These are phyloP conservation scores for Pyrenochaeta sp. DNA, from an alignment of 2,329 filamentous ascomycete genomes.

Conservation along the genomic window DNA sequence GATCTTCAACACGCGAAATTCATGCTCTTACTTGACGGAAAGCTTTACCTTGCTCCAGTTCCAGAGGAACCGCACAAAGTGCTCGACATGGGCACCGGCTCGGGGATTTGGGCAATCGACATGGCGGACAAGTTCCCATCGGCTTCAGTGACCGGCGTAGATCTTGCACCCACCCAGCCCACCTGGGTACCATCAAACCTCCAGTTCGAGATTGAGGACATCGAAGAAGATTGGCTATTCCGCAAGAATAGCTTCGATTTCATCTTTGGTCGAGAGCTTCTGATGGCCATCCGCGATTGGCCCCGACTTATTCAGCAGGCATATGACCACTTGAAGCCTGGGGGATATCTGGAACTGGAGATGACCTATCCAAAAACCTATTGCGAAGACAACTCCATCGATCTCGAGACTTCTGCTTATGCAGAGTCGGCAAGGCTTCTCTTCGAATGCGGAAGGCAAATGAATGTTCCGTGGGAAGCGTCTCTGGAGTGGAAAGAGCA, in stretches of 20 bases:
- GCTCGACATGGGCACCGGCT: conserved; percentile 50
- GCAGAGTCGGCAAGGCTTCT: conserved; percentile 10
- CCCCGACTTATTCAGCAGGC: conserved; percentile 38
- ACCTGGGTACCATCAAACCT: conserved; percentile 49
- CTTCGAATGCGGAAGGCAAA: conserved; percentile 10
- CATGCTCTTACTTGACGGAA: conserved; percentile 45
- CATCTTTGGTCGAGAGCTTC: conserved; percentile 52
- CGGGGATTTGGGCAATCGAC: conserved; percentile 52
- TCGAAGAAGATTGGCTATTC: conserved; percentile 47
- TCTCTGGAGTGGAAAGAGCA: conserved; percentile 9
- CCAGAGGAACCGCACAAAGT: conserved; percentile 33
- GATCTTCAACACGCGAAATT: conserved; percentile 48
- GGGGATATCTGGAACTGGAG: conserved; percentile 54
- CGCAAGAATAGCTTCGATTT: conserved; percentile 42
- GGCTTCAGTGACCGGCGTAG: conserved; percentile 20
- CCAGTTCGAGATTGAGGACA: conserved; percentile 53
- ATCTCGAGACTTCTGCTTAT: conserved; percentile 11
- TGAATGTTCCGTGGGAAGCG: conserved; percentile 10
- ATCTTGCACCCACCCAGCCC: conserved; percentile 35
- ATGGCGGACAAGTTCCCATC: conserved; percentile 25
- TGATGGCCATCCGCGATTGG: conserved; percentile 53
- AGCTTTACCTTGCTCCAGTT: conserved; percentile 51
- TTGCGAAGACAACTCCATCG: conserved; percentile 9
- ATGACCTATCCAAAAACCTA: conserved; percentile 12
- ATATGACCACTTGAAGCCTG: conserved; percentile 32